Conservation (phyloP, 306 rosid genomes). For the Sindora glabra region DNA sequence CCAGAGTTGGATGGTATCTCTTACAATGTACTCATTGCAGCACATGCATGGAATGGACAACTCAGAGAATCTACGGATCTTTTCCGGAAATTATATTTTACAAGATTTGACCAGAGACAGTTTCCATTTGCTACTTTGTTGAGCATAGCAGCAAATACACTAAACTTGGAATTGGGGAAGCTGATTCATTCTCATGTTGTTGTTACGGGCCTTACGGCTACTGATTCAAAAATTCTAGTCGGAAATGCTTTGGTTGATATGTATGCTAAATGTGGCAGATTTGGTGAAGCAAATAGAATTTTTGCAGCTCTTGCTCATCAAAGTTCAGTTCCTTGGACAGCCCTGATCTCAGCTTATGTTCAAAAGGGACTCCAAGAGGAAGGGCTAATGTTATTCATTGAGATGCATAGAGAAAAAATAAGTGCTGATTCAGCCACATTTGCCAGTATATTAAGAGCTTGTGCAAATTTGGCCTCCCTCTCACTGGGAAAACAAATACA, state of each 20-base stretch:
- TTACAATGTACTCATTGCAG: slow-evolving; percentile 59
- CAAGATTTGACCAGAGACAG: slow-evolving; percentile 55
- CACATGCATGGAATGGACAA: slow-evolving; percentile 54
- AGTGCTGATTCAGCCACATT: slow-evolving; percentile 70
- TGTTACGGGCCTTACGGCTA: slow-evolving; percentile 37
- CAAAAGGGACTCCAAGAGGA: slow-evolving; percentile 72
- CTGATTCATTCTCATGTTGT: slow-evolving; percentile 71
- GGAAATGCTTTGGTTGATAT: slow-evolving; percentile 83
- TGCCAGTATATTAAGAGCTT: slow-evolving; percentile 67
- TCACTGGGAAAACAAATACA: slow-evolving; percentile 72
- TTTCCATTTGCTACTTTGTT: slow-evolving; percentile 72
- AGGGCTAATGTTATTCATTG: slow-evolving; percentile 43
- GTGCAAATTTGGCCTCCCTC: slow-evolving; percentile 63
- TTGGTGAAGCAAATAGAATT: slow-evolving; percentile 52
- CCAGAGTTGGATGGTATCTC: slow-evolving; percentile 80
- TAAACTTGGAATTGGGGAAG: slow-evolving; percentile 58
- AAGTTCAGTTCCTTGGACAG: slow-evolving; percentile 85
- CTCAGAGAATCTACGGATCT: slow-evolving; percentile 40
- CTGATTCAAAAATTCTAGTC: slow-evolving; percentile 46
- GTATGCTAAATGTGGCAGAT: slow-evolving; percentile 84
- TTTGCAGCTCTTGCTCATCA: slow-evolving; percentile 43
- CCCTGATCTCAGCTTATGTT: slow-evolving; percentile 65
- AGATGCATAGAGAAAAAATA: slow-evolving; percentile 51
- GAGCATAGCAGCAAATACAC: slow-evolving; percentile 65
- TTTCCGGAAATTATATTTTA: slow-evolving; percentile 45